These are phyloP conservation scores for Leucaena leucocephala DNA, from an alignment of 306 rosid genomes.

Conservation along the genomic window DNA sequence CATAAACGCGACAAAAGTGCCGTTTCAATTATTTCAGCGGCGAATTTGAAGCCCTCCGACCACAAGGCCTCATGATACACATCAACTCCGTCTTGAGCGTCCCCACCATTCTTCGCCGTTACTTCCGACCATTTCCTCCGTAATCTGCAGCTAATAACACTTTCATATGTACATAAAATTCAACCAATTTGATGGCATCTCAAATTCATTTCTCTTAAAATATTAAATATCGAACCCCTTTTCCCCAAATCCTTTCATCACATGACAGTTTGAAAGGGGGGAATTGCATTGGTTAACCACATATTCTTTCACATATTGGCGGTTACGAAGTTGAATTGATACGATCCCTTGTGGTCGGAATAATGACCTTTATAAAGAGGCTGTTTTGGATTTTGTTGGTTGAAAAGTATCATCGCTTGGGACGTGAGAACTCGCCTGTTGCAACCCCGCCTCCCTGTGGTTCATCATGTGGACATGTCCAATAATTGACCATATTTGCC, in stretches of 20 bases:
- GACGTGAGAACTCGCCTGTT: too few relatives aligned
- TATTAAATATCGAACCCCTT: not conserved
- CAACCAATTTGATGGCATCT: not conserved
- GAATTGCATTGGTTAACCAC: not conserved
- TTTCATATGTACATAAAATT: not conserved
- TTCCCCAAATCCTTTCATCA: not conserved
- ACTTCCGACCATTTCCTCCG: not conserved
- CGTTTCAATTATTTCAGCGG: not conserved
- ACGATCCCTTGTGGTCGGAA: not conserved
- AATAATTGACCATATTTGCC: too few relatives aligned
- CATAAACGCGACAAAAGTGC: not conserved
- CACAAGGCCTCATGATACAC: not conserved
- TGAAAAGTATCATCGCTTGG: not conserved
- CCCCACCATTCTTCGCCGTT: not conserved
- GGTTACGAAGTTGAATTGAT: not conserved
- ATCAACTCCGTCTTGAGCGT: not conserved
- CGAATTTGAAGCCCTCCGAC: conserved; percentile 18
- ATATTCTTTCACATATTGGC: not conserved
- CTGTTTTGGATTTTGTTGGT: not conserved
- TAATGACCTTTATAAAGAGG: not conserved
- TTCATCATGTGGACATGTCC: too few relatives aligned
- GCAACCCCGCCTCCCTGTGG: too few relatives aligned
- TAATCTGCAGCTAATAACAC: not conserved
- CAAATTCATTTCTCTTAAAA: not conserved
- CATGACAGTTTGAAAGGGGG: not conserved